Evolutionary conservation across 2,329 filamentous ascomycete species (phyloP).

Genomic region (Scytalidium sp.): DNA sequence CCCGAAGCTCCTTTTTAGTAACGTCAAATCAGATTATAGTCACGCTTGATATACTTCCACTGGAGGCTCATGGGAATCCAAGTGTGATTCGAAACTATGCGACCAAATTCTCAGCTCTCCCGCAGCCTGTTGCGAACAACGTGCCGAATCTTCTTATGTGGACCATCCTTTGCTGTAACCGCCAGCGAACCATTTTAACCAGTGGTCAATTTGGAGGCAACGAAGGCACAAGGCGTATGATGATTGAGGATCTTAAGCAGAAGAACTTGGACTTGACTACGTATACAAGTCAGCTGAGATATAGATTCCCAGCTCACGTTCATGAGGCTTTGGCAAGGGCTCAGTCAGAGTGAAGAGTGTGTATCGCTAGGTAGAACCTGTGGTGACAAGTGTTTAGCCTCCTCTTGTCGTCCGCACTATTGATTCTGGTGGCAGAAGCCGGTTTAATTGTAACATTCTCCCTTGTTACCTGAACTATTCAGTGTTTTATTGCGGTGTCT

Average conservation of each 20-base stretch:
- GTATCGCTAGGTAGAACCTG: neutral
- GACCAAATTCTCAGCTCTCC: conserved; percentile 74
- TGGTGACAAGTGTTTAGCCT: too few relatives aligned
- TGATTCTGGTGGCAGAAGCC: too few relatives aligned
- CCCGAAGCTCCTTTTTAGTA: too few relatives aligned
- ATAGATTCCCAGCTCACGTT: conserved; percentile 80
- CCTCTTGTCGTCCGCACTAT: too few relatives aligned
- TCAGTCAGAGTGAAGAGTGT: conserved; percentile 19
- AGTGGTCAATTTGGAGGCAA: conserved; percentile 73
- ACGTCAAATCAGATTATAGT: conserved; percentile 60
- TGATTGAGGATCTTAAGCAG: conserved; percentile 70
- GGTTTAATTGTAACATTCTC: too few relatives aligned
- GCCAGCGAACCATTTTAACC: conserved; percentile 69
- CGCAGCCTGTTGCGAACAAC: conserved; percentile 80
- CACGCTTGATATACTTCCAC: conserved; percentile 73
- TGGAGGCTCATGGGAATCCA: conserved; percentile 72
- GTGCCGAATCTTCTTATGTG: conserved; percentile 90
- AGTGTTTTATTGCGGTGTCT: too few relatives aligned
- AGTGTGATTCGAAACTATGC: conserved; percentile 76
- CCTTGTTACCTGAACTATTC: too few relatives aligned
- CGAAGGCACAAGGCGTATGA: conserved; percentile 57
- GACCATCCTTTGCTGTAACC: conserved; percentile 83
- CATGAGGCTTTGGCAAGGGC: conserved; percentile 86
- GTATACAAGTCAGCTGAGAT: conserved; percentile 89
- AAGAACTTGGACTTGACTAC: conserved; percentile 89